Conservation (phyloP, 2,329 filamentous ascomycete genomes). For the Cadophora sp. region DNA sequence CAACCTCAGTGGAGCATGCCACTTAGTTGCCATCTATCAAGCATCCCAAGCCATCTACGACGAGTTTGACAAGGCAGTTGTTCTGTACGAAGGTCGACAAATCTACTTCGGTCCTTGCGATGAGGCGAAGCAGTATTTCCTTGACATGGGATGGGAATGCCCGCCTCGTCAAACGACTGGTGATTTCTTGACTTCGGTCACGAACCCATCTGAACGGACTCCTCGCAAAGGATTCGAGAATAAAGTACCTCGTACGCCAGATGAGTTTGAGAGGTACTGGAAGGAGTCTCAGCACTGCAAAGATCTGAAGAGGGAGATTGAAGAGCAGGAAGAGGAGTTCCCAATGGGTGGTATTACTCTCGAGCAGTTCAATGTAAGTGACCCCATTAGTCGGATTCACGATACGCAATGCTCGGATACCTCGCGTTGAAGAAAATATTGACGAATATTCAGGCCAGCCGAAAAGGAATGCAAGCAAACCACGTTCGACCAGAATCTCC, state of each 20-base stretch:
- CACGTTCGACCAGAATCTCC: slow-evolving; percentile 73
- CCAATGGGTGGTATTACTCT: slow-evolving; percentile 45
- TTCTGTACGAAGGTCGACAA: slow-evolving; percentile 72
- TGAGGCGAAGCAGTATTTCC: slow-evolving; percentile 72
- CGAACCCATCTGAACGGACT: slow-evolving; percentile 64
- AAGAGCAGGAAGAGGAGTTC: slow-evolving; percentile 56
- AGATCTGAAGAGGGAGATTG: slow-evolving; percentile 53
- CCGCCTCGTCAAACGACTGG: slow-evolving; percentile 59
- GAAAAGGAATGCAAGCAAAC: slow-evolving; percentile 51
- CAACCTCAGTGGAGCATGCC: slow-evolving; percentile 67
- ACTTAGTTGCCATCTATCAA: slow-evolving; percentile 75
- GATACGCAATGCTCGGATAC: neutral
- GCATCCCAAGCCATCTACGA: slow-evolving; percentile 74
- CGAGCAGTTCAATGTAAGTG: slow-evolving; percentile 45
- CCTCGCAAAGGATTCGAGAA: slow-evolving; percentile 62
- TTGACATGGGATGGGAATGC: slow-evolving; percentile 73
- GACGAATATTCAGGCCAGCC: slow-evolving; percentile 39
- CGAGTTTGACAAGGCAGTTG: slow-evolving; percentile 71
- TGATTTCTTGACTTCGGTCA: slow-evolving; percentile 82
- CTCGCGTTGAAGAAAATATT: neutral
- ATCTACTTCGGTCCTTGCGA: slow-evolving; percentile 74
- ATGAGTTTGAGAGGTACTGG: slow-evolving; percentile 62
- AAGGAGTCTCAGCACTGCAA: slow-evolving; percentile 53
- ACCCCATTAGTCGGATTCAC: no score
- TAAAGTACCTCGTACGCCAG: slow-evolving; percentile 60